These are phyloP conservation scores for Cylindrodendrum hubeiense DNA, from an alignment of 2,329 filamentous ascomycete genomes.

Conservation along the genomic window DNA sequence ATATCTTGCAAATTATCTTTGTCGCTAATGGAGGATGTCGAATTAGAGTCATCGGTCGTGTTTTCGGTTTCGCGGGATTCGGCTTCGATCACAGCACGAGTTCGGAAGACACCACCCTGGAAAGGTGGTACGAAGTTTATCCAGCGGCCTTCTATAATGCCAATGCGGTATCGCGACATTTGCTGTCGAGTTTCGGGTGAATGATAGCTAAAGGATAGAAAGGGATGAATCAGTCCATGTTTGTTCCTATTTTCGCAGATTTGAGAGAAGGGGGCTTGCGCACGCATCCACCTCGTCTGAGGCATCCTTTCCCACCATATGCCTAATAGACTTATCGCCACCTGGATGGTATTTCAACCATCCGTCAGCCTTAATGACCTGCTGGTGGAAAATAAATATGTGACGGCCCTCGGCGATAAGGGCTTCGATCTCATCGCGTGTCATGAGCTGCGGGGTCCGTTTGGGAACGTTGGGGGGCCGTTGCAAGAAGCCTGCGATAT, in stretches of 20 bases:
- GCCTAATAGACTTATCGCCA: conserved; percentile 88
- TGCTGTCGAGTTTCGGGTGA: conserved; percentile 79
- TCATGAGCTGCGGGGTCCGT: too few species aligned
- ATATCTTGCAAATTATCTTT: conserved; percentile 30
- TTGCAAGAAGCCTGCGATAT: too few species aligned
- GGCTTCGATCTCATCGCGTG: conserved; percentile 69
- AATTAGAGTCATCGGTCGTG: conserved; percentile 51
- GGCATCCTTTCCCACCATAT: conserved; percentile 94
- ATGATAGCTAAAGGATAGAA: conserved; percentile 75
- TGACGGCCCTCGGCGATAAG: conserved; percentile 85
- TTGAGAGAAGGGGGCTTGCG: conserved; percentile 43
- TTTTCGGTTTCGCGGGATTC: conserved; percentile 28
- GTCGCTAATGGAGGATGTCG: conserved; percentile 67
- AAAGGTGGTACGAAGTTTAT: conserved; percentile 90
- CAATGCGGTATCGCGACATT: conserved; percentile 88
- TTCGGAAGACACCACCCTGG: conserved; percentile 84
- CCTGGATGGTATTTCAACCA: conserved; percentile 94
- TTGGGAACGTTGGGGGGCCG: too few species aligned
- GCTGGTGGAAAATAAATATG: conserved; percentile 83
- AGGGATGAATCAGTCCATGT: conserved; percentile 24
- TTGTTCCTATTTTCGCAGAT: background rate
- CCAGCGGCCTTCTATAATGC: conserved; percentile 84
- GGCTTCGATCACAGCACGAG: conserved; percentile 50
- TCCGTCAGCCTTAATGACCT: conserved; percentile 87
- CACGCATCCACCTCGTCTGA: conserved; percentile 95